These are phyloP conservation scores for Phellopilus nigrolimitatus DNA, from an alignment of 1,284 basidiomycete species.

Conservation along the genomic window DNA sequence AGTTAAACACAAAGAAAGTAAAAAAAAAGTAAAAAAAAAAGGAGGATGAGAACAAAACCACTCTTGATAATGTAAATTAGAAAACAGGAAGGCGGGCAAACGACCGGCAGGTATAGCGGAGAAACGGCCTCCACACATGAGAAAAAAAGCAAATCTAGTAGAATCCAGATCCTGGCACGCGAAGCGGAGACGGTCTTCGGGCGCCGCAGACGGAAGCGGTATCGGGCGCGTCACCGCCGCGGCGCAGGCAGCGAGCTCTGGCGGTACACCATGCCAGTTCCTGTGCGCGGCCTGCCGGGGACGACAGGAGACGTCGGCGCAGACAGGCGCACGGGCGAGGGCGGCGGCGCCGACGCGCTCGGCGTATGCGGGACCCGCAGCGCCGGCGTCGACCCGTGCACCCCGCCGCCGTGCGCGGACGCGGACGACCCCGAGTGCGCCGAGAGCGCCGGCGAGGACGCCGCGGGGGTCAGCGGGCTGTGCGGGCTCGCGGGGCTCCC, in stretches of 20 bases:
- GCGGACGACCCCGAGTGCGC: conserved; percentile 1
- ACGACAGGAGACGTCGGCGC: conserved; percentile 26
- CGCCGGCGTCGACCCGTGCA: conserved; percentile 2
- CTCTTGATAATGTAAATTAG: background rate
- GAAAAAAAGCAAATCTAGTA: background rate
- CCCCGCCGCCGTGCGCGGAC: background rate
- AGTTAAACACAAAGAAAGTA: too few relatives aligned
- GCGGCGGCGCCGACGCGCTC: background rate
- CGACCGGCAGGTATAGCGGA: background rate
- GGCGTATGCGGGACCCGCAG: conserved; percentile 1
- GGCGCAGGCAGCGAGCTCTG: conserved; percentile 18
- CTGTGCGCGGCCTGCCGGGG: conserved; percentile 46
- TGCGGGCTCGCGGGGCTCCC: background rate
- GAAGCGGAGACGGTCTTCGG: background rate
- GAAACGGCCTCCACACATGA: background rate
- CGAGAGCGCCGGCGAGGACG: conserved; percentile 1
- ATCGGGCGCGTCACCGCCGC: too few relatives aligned
- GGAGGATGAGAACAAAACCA: background rate
- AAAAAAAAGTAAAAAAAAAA: background rate
- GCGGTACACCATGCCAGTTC: conserved; percentile 65
- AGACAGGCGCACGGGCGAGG: conserved; percentile 18
- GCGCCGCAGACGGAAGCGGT: background rate
- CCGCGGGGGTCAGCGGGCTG: background rate
- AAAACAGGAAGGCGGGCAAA: background rate
- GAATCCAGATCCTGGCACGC: background rate